Evolutionary conservation across 768 basidiomycete species (phyloP), one percentile per base, ranked within the genome.

Genomic region (Coprinopsis strossmayeri): DNA sequence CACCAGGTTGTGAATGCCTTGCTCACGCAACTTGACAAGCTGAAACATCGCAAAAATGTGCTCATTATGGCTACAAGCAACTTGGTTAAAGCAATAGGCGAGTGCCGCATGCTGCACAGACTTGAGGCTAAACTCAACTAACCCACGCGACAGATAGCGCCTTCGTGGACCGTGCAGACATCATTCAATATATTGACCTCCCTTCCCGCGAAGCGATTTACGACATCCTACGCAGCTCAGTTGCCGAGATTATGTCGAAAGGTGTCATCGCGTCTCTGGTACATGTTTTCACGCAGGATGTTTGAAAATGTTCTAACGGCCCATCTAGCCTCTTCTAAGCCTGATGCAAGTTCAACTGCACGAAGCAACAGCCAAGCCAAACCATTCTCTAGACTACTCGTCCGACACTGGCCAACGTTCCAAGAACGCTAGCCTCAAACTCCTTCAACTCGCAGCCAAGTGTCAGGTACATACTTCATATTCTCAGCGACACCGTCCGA

Each of bases 61-160:
- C 70, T 98, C 20, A 85, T 99, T 20, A 88, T 99, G 84, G 84
- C 96, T 3, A 99, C 96, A 0, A 95, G 92, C 48, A 99, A 98
- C 65, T 78, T 99, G 4, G 83, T 85, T 0, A 87, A 91, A 58
- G 92, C 96, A 0, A 99, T 99, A 48, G 94, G 93, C 92, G 52
- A 20, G 50, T 38, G 43, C 7, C 34, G 18, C 37, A 37, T n/a
- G n/a, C n/a, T n/a, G n/a, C n/a, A n/a, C n/a, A n/a, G n/a, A n/a
- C n/a, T n/a, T n/a, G n/a, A n/a, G 39, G 47, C 10, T 18, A 21
- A 28, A 10, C 5, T 4, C 44, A 32, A 7, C 30, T 32, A 15
- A 32, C 30, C 30, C 7, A 7, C 7, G 20, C 38, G n/a, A 9
- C 43, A 97, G 95, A 99, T 58, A 82, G 81, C 43, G 96, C 95